Evolutionary conservation across 371 early-diverging fungal species (phyloP), one percentile per base, ranked within the genome.

Genomic region (Mucor saturninus): DNA sequence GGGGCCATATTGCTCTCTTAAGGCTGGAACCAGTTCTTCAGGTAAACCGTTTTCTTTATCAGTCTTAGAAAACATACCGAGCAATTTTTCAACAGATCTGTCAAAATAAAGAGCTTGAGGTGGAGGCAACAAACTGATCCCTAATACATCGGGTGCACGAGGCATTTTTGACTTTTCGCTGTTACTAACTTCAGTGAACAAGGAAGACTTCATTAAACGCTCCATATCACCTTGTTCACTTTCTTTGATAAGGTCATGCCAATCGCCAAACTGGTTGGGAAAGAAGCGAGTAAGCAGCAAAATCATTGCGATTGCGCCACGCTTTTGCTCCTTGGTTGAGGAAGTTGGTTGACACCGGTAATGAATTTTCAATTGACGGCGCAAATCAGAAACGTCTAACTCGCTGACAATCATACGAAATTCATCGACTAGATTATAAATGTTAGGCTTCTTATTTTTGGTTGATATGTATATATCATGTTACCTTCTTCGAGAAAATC

Each of bases 21-120:
- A 67, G 0, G 77, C 75, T 31, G 85, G 71, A 38, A 91, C 70
- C 28, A 80, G 54, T n/a, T 73, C 71, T 2, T 76, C 65, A 1
- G 86, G 64, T 13, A 97, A 71, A 2, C 98, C 98, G 1, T 75
- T 82, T 3, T 83, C 75, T 5, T 84, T 60, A 59, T 90, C 83
- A 4, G 92, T 93, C 37, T 89, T 67, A 8, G 73, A 77, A 75
- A 88, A 97, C 97, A 97, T 97, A 21, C 84, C 83, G 35, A 90
- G 70, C 38, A 95, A 62, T 72, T 84, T 84, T 59, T 92, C 87
- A 46, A 88, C 83, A 29, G 88, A 85, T 58, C 86, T 76, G 77
- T 97, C 97, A 83, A 93, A 95, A 77, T 96, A 95, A 21, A 97
- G 83, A 0, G 93, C 88, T 69, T 80, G 85, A 11, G 88, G 88